A percentile compares a stretch with the other conserved stretches of the same genome.
These are phyloP conservation scores for Aspergillus melleus DNA, from an alignment of 2,329 filamentous ascomycete species.

Conservation along the genomic window DNA sequence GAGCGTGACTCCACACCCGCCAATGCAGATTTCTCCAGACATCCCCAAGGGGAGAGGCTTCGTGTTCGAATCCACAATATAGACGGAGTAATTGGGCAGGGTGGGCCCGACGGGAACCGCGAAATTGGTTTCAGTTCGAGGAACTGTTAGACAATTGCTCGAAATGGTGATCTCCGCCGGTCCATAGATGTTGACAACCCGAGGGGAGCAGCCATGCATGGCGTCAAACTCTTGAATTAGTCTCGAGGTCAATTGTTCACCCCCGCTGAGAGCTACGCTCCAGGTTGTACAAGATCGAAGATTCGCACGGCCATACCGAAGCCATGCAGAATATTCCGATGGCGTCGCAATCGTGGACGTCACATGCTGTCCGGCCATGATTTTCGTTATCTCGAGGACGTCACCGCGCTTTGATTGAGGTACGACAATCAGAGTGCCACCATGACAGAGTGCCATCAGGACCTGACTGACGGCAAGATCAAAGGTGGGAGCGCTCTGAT, in stretches of 20 bases:
- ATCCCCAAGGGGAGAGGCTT: constrained; percentile 42
- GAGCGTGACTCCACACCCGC: constrained; percentile 23
- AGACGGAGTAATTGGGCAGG: constrained; percentile 40
- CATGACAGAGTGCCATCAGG: background rate
- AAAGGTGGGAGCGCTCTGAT: background rate
- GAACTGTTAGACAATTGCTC: constrained; percentile 14
- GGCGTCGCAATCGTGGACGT: background rate
- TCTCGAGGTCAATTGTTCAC: constrained; percentile 12
- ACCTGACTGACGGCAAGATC: background rate
- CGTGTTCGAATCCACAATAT: constrained; percentile 43
- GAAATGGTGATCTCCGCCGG: constrained; percentile 28
- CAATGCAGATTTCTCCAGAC: constrained; percentile 47
- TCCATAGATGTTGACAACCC: constrained; percentile 29
- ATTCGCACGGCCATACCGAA: background rate
- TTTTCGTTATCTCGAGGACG: background rate
- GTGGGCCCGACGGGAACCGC: constrained; percentile 21
- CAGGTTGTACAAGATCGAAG: background rate
- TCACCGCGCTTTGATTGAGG: background rate
- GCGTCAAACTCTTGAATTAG: constrained; percentile 15
- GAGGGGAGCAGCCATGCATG: constrained; percentile 12
- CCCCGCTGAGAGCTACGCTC: constrained; percentile 23
- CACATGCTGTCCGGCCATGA: background rate
- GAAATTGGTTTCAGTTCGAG: constrained; percentile 20
- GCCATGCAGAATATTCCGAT: background rate
- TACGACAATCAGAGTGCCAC: background rate